phyloP scores from a whole-genome alignment of 345 rosid species.

The Zanthoxylum bungeanum region DNA sequence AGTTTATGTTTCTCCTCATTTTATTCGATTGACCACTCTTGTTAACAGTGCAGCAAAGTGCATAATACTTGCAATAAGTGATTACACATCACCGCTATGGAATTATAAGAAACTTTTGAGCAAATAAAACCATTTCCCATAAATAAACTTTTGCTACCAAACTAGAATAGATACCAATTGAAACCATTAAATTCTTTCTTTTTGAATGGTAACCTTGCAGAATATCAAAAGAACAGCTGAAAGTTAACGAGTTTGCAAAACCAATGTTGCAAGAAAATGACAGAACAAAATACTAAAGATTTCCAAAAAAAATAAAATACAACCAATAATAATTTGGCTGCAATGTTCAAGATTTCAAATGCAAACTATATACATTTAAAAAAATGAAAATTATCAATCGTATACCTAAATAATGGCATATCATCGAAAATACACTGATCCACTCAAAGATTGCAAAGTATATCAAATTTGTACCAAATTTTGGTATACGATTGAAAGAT shows the following conservation, averaged over 20 bases:
- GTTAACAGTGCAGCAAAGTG: background rate
- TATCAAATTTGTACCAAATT: too few relatives aligned
- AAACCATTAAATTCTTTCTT: background rate
- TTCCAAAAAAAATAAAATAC: background rate
- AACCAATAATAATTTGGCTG: background rate
- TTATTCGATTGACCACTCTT: background rate
- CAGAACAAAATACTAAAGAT: background rate
- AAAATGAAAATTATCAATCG: too few relatives aligned
- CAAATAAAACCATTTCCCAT: background rate
- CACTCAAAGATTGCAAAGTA: too few relatives aligned
- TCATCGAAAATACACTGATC: too few relatives aligned
- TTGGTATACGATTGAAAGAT: too few relatives aligned
- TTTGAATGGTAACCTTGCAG: background rate
- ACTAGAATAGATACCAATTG: background rate
- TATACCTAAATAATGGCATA: too few relatives aligned
- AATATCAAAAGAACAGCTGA: background rate
- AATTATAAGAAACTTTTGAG: background rate
- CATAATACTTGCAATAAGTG: background rate
- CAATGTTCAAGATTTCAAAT: background rate
- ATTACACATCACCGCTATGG: background rate
- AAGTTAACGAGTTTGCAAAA: background rate
- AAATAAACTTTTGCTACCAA: background rate
- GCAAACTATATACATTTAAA: too few relatives aligned
- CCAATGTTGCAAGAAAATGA: background rate
- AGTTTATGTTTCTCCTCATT: too few relatives aligned